These are phyloP conservation scores for Neostapfia colusana DNA, from an alignment of 176 grass and related monocot genomes.

Conservation along the genomic window DNA sequence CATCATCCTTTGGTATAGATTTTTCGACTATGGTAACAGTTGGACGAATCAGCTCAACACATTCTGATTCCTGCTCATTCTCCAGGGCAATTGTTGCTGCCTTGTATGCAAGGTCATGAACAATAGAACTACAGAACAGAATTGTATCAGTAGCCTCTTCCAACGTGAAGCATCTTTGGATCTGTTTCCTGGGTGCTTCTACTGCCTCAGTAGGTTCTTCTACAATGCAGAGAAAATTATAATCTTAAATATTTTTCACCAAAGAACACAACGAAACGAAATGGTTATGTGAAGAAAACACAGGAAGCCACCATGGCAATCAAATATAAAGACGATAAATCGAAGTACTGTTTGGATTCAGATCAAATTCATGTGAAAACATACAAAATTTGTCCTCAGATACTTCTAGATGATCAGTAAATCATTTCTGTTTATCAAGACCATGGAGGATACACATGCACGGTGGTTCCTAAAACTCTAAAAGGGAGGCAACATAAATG, in stretches of 20 bases:
- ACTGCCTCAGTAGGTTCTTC: conserved; percentile 40
- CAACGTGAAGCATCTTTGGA: conserved; percentile 70
- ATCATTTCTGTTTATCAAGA: neutral
- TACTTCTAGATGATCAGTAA: conserved; percentile 9
- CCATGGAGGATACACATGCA: neutral
- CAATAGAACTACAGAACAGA: conserved; percentile 85
- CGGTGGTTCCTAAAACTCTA: neutral
- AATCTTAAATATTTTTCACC: conserved; percentile 15
- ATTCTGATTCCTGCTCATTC: conserved; percentile 46
- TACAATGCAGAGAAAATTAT: conserved; percentile 31
- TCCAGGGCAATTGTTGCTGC: conserved; percentile 71
- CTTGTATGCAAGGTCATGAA: conserved; percentile 77
- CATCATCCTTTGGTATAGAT: conserved; percentile 40
- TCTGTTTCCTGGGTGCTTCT: conserved; percentile 53
- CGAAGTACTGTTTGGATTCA: neutral
- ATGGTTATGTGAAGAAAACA: conserved; percentile 14
- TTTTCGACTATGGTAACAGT: conserved; percentile 48
- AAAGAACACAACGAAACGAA: conserved; percentile 11
- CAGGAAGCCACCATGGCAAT: neutral
- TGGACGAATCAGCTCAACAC: conserved; percentile 20
- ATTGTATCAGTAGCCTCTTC: conserved; percentile 88
- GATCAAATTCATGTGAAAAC: neutral
- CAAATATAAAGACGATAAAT: neutral
- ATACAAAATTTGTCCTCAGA: neutral
- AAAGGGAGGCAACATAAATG: neutral